Percentiles rank a stretch among this genome's conserved stretches.
phyloP scores from a whole-genome alignment of 2,329 filamentous ascomycete species.

The Dryadomyces quercivorus region DNA sequence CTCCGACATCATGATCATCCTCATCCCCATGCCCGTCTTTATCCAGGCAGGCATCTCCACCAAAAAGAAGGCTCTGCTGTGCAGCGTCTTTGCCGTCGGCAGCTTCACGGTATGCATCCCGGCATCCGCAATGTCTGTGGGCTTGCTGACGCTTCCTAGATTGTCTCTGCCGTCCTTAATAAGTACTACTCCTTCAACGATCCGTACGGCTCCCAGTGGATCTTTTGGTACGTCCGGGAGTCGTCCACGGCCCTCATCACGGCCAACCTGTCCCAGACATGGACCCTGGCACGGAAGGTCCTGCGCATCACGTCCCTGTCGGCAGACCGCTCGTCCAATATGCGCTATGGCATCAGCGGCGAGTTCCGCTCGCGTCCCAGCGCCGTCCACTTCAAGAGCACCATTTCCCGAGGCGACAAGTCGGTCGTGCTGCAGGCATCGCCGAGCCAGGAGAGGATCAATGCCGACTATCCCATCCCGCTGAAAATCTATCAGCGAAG shows the following conservation, averaged over 20 bases:
- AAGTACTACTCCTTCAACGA: slow-evolving; percentile 29
- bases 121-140: neutral
- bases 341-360: slow-evolving; percentile 12
- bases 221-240: slow-evolving; percentile 33
- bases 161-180: slow-evolving; percentile 37
- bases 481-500: slow-evolving; percentile 13
- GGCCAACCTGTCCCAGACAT: slow-evolving; percentile 29
- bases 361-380: slow-evolving; percentile 13
- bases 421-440: slow-evolving; percentile 13
- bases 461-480: slow-evolving; percentile 15
- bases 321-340: slow-evolving; percentile 16
- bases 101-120: slow-evolving; percentile 29
- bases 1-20: slow-evolving; percentile 46
- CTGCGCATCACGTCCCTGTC: slow-evolving; percentile 24
- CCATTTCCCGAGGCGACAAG: slow-evolving; percentile 9
- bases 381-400: neutral
- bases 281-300: slow-evolving; percentile 27
- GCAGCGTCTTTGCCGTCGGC: slow-evolving; percentile 31
- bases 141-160: slow-evolving; percentile 19
- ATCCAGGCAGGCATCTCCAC: slow-evolving; percentile 33
- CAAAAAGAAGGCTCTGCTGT: slow-evolving; percentile 41
- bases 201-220: slow-evolving; percentile 26
- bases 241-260: slow-evolving; percentile 32
- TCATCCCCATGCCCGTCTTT: slow-evolving; percentile 42
- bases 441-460: slow-evolving; percentile 26